Base-by-base conservation (phyloP, 164 flowering plant genomes). In the Protea cynaroides region DNA sequence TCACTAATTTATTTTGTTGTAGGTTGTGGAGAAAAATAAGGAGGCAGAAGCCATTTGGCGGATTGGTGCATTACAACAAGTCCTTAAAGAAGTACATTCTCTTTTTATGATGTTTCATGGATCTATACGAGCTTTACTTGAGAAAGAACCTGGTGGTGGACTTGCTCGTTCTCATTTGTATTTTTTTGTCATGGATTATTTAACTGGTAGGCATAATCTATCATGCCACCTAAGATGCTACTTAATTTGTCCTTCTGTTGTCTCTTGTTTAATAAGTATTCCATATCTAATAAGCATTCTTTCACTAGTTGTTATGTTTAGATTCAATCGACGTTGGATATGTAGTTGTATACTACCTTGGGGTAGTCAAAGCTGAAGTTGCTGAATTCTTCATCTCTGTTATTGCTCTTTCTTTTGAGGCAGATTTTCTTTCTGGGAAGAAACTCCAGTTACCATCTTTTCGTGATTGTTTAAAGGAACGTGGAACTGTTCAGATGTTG, bases 61-160 rank as follows among this genome's bases (percentile, higher is more conserved):
- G 64, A 68, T 69, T 77, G 94, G 81, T 70, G 89, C 96, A 58
- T 76, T 95, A 60, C 77, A 77, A 51, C 79, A 69, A 58, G 80
- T 95, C 76, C 97, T 95, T 58, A 85, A 84, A 68, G 97, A 95
- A 86, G 83, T 87, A 25, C 96, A 95, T 75, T 86, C 92, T 58
- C 97, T 95, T 63, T 95, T 95, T 53, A 66, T 80, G 54, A 87
- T 87, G 96, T 95, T 95, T 82, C 70, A 88, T 82, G 99, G 99
- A 76, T 74, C 96, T 71, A 62, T 90, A 62, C 83, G 97, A 76
- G 74, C 81, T 50, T 69, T 90, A 81, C 91, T 92, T 68, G 96
- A 89, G 67, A 90, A 79, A 73, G 92, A 95, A 68, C 88, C 97
- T 25, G 72, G 78, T 65, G 99, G 97, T 59, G 97, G 78, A 68